A percentile compares a stretch with the other conserved stretches of the same genome.
These are phyloP conservation scores for Hanseniaspora vineae DNA, from an alignment of 805 yeast genomes.

Conservation along the genomic window DNA sequence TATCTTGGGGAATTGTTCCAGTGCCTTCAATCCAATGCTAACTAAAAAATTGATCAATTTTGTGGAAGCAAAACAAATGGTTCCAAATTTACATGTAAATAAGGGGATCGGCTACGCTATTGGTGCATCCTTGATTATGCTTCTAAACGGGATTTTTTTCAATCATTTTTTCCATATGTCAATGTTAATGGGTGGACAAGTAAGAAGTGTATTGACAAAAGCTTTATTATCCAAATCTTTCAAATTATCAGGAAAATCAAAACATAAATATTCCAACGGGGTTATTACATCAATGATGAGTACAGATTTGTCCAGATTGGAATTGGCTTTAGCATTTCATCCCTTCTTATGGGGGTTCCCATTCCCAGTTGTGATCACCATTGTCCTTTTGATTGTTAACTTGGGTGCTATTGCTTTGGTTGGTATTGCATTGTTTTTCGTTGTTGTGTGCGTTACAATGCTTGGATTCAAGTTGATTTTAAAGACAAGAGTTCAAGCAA, in stretches of 20 bases:
- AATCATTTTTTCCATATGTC: conserved; percentile 43
- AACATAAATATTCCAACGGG: conserved; percentile 42
- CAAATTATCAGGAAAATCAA: conserved; percentile 38
- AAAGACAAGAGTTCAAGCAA: conserved; percentile 39
- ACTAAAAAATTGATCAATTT: conserved; percentile 41
- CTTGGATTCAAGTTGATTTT: conserved; percentile 35
- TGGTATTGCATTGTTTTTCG: conserved; percentile 44
- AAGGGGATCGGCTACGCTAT: conserved; percentile 50
- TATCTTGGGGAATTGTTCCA: conserved; percentile 28
- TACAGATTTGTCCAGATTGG: conserved; percentile 66
- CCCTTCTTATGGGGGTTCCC: conserved; percentile 35
- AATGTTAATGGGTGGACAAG: conserved; percentile 51
- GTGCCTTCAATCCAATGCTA: conserved; percentile 41
- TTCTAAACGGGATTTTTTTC: conserved; percentile 26
- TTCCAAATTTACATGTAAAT: conserved; percentile 26
- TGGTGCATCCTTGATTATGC: conserved; percentile 36
- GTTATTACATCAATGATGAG: conserved; percentile 61
- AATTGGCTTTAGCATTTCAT: conserved; percentile 50
- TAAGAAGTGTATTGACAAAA: conserved; percentile 51
- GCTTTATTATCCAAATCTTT: conserved; percentile 54
- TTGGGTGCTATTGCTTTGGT: conserved; percentile 58
- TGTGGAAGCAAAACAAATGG: conserved; percentile 32
- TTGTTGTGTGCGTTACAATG: conserved; percentile 36
- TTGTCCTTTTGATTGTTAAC: conserved; percentile 49
- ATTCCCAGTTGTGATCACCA: conserved; percentile 42